Evolutionary conservation across 2,329 filamentous ascomycete genomes (phyloP), one percentile per base, ranked within the genome.

Genomic region (Neofusicoccum kwambonambiense): DNA sequence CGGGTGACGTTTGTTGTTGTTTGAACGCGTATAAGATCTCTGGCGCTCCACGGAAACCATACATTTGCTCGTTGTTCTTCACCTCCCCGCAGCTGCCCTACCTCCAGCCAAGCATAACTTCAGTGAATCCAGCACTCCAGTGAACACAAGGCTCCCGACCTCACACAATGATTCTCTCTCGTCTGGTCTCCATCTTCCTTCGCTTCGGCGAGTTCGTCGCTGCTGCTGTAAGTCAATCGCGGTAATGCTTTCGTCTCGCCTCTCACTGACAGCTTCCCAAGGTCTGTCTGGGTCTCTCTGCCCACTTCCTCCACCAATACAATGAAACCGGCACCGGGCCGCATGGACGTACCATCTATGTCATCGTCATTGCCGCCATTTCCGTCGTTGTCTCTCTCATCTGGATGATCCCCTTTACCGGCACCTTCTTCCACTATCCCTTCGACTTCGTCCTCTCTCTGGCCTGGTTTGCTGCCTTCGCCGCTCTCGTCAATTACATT

Each of bases 401-500:
- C 67, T 91, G 90, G 86, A 81, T 93, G 34, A 82, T 93, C 45
- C 91, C 91, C 1, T 90, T 91, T 72, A 84, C 86, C 2, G 80
- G 80, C 58, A 84, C 82, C 52, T 91, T 93, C 76, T 83, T 88
- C 67, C 84, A 89, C 76, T 93, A 89, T 84, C 89, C 88, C 0
- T 80, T 88, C 70, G 91, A 94, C 72, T 71, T 93, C 31, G 69
- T 92, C 71, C 80, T 93, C 69, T 89, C 87, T 50, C 77, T 89
- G 64, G 82, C 85, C 56, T 93, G 89, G 89, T 92, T 91, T 72
- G 84, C 86, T 31, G 82, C 83, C 3, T 91, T 91, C 70, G 88
- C 86, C 45, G 80, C 91, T 4, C 80, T 76, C 2, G 71, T 76
- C 17, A 64, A 69, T 35, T 77, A 68, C 66, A 71, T 75, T 64